Base-by-base conservation (phyloP, 2,329 filamentous ascomycete genomes). In the Graphilbum sp. region DNA sequence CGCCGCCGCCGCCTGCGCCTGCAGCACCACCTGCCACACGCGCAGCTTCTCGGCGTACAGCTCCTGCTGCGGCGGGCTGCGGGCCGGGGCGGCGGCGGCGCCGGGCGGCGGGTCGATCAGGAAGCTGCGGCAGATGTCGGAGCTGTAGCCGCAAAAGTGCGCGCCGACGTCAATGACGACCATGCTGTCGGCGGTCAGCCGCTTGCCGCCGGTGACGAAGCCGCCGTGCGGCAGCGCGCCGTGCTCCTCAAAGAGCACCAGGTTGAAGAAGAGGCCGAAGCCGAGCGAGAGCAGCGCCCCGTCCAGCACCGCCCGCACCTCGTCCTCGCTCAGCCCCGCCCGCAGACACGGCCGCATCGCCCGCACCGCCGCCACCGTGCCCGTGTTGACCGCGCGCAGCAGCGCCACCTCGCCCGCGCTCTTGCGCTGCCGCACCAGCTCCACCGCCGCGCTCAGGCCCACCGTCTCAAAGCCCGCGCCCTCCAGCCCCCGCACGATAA, bases 81-180 rank as follows among this genome's bases (percentile, higher is more conserved):
- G 12, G 19, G 11, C 20, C n/a, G n/a, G n/a, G 10, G 25, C 20
- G 2, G 2, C 18, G 3, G 16, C 10, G 9, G 2, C 12, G 16
- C 33, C 17, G 4, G 17, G 30, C 0, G 53, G 54, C 1, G 51
- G 46, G 38, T 62, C 58, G 17, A 62, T 62, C 33, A 74, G 72
- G 54, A 78, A 78, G 33, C 69, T 75, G 15, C 74, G 65, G 47
- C 68, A 74, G 8, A 78, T 72, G 45, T 79, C 72, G 2, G 70
- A 76, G 4, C 67, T 72, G 50, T 78, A 78, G 4, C 74, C 72
- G 33, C 69, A 59, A 24, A 74, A 64, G 49, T 76, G 72, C 1
- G 69, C 66, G 2, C 70, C 72, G 11, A 77, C 71, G 41, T 79
- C 73, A 32, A 79, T 76, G 12, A 78, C 56, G 0, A 78, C 56